Percentiles rank a stretch among this genome's conserved stretches.
These are phyloP conservation scores for Vanderwaltozyma verrucispora DNA, from an alignment of 805 yeast genomes.

Conservation along the genomic window DNA sequence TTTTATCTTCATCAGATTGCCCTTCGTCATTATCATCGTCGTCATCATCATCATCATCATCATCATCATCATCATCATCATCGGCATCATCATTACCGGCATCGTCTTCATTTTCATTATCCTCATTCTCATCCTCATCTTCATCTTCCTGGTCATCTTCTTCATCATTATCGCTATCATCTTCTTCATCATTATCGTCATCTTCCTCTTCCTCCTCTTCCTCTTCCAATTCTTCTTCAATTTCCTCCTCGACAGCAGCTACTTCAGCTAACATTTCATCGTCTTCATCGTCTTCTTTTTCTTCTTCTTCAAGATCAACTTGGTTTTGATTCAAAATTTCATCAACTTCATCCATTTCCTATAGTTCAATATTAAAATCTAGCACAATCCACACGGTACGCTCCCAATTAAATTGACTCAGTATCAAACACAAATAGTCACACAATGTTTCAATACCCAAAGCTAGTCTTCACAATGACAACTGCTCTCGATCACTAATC, in stretches of 20 bases:
- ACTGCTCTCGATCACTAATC: no score
- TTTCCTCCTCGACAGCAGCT: slow-evolving; percentile 6
- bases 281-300: slow-evolving; percentile 23
- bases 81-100: slow-evolving; percentile 9
- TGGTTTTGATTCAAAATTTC: slow-evolving; percentile 21
- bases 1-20: slow-evolving; percentile 13
- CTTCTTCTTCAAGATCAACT: slow-evolving; percentile 14
- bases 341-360: slow-evolving; percentile 27
- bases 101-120: slow-evolving; percentile 14
- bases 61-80: slow-evolving; percentile 16
- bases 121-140: slow-evolving; percentile 15
- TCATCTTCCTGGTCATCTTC: slow-evolving; percentile 20
- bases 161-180: slow-evolving; percentile 10
- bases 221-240: slow-evolving; percentile 13
- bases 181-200: slow-evolving; percentile 6
- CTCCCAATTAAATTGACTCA: no score
- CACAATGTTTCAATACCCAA: no score
- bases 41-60: slow-evolving; percentile 14
- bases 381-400: no score
- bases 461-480: no score
- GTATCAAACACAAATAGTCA: no score
- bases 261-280: slow-evolving; percentile 18
- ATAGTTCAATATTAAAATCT: no score
- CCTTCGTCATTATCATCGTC: slow-evolving; percentile 13
- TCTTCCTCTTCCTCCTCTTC: slow-evolving; percentile 9